These are phyloP conservation scores for Exophiala oligosperma DNA, from an alignment of 2,329 filamentous ascomycete species.

Conservation along the genomic window DNA sequence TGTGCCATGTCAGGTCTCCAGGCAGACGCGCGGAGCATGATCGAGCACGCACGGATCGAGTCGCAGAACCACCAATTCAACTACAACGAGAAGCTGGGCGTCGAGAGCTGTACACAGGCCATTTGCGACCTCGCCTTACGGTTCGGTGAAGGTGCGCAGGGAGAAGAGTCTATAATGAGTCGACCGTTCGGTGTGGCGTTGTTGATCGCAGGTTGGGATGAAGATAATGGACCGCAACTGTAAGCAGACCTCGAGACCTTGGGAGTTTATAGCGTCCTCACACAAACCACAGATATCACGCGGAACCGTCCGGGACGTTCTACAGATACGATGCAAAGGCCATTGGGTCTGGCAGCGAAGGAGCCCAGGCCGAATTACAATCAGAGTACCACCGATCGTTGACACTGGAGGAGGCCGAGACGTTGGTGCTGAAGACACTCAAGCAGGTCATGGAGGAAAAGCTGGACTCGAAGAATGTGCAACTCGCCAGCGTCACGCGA, in stretches of 20 bases:
- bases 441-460: slow-evolving; percentile 99
- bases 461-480: slow-evolving; percentile 96
- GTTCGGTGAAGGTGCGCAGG: slow-evolving; percentile 96
- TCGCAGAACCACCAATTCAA: slow-evolving; percentile 97
- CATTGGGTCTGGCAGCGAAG: slow-evolving; percentile 95
- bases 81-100: slow-evolving; percentile 90
- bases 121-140: slow-evolving; percentile 96
- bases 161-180: slow-evolving; percentile 98
- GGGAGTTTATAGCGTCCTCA: not conserved
- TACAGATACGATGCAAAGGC: slow-evolving; percentile 99
- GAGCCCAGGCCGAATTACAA: slow-evolving; percentile 95
- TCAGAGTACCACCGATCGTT: slow-evolving; percentile 99
- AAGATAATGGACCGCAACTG: slow-evolving; percentile 85
- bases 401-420: slow-evolving; percentile 89
- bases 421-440: slow-evolving; percentile 91
- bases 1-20: slow-evolving; percentile 98
- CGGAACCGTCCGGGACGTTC: slow-evolving; percentile 96
- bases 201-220: slow-evolving; percentile 94
- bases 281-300: slow-evolving; percentile 69
- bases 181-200: slow-evolving; percentile 95
- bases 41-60: slow-evolving; percentile 97
- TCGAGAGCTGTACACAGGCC: slow-evolving; percentile 97
- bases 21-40: slow-evolving; percentile 95
- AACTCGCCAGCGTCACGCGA: slow-evolving; percentile 95
- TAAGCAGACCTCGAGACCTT: slow-evolving; percentile 42